Evolutionary conservation across 2,329 filamentous ascomycete species (phyloP).

Genomic region (Passalora sequoiae): DNA sequence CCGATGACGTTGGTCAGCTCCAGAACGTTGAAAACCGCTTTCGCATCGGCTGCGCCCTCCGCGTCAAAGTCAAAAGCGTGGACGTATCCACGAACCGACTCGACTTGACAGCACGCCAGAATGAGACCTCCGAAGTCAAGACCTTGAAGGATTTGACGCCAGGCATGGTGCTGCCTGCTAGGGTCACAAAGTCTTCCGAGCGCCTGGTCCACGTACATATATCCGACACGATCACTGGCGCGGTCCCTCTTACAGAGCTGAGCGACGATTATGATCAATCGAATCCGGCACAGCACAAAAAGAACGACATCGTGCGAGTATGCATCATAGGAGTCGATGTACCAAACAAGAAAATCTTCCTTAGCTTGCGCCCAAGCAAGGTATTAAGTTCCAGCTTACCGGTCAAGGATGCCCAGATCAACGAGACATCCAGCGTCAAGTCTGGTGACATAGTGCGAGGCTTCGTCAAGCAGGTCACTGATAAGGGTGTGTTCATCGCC

Average conservation of each 20-base stretch:
- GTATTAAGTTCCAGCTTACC: slow-evolving; percentile 79
- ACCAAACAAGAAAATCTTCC: slow-evolving; percentile 74
- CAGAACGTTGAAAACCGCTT: slow-evolving; percentile 73
- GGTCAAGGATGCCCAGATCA: slow-evolving; percentile 76
- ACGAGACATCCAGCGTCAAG: slow-evolving; percentile 63
- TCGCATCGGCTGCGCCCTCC: slow-evolving; percentile 82
- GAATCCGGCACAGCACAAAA: slow-evolving; percentile 67
- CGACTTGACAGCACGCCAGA: slow-evolving; percentile 56
- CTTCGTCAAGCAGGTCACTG: slow-evolving; percentile 83
- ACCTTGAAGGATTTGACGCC: slow-evolving; percentile 67
- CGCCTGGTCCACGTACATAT: slow-evolving; percentile 80
- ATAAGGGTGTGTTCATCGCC: slow-evolving; percentile 82
- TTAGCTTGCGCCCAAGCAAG: slow-evolving; percentile 81
- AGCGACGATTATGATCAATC: slow-evolving; percentile 80
- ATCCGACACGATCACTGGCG: slow-evolving; percentile 71
- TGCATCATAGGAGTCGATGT: slow-evolving; percentile 75
- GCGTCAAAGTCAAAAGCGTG: slow-evolving; percentile 70
- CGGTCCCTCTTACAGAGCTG: slow-evolving; percentile 76
- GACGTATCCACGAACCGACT: slow-evolving; percentile 69
- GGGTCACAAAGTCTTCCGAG: slow-evolving; percentile 80
- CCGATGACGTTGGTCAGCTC: slow-evolving; percentile 76
- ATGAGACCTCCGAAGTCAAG: slow-evolving; percentile 47
- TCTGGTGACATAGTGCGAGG: slow-evolving; percentile 78
- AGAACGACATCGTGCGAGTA: slow-evolving; percentile 84
- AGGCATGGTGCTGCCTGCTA: slow-evolving; percentile 76